Evolutionary conservation across 2,329 filamentous ascomycete genomes (phyloP), one percentile per base, ranked within the genome.

Genomic region (Neofusicoccum ribis): DNA sequence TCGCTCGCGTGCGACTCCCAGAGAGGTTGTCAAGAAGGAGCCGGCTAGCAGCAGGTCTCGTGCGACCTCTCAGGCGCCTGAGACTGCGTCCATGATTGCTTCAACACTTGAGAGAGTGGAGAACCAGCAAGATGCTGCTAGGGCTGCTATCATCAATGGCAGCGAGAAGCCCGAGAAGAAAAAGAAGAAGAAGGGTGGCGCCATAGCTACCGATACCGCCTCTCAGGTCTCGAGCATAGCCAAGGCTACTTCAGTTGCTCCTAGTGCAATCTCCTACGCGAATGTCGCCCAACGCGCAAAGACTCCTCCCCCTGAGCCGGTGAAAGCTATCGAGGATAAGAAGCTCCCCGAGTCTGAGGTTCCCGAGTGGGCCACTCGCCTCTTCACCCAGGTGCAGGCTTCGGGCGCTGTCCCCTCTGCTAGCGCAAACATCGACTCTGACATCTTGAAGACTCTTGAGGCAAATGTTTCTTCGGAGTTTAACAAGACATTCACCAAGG

Each of bases 181-280:
- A 71, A 91, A 89, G 81, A 91, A 86, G 73, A 85, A 92, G 83
- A 94, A 92, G 82, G 85, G 84, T 66, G 76, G 78, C 0, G 75
- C 78, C 2, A 74, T 79, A 7, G 76, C 78, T 0, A 73, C 79
- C 7, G 82, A 83, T 3, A 78, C 80, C 12, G 76, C 78, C 39
- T 79, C 79, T 2, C 87, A 88, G 67, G 78, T 69, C 5, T 74
- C 72, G 3, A 67, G 27, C 37, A 65, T 52, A 3, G 31, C 56
- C 12, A 54, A 65, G n/a, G 61, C 65, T 23, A 9, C 62, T 8
- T 43, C 47, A 3, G 64, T 67, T 12, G 46, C 68, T 27, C 67
- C 72, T 15, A 65, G 73, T 39, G 69, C 72, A 3, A 69, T 77
- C 5, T 80, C 80, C 1, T 82, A 82, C 66, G 76, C 79, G 2